Evolutionary conservation across 139 green algal genomes (phyloP), one percentile per base, ranked within the genome.

Genomic region (Tetraselmis striata): DNA sequence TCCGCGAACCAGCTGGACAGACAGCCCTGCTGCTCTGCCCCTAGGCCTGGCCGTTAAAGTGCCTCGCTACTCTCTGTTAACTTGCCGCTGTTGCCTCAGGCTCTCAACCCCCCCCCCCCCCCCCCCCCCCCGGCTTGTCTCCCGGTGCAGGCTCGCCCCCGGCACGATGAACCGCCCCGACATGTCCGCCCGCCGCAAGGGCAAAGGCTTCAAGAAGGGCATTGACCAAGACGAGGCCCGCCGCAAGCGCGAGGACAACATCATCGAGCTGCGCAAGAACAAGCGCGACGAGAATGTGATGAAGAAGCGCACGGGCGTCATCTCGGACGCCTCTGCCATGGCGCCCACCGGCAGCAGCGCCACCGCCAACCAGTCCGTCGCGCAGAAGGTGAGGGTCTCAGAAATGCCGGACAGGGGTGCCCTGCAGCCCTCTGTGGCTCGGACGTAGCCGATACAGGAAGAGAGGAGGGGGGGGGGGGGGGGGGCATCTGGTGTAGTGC

Each of bases 271-370:
- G 82, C 91, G 97, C 45, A 99, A 99, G 90, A 95, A 91, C 88
- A 98, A 98, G 89, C 90, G 97, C 22, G 96, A 99, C 91, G 97
- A 99, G 87, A 97, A 94, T 83, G 81, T 99, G 86, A 92, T 97
- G 88, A 99, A 99, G 91, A 99, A 98, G 90, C 90, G 97, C 23
- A 90, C 90, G 2, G 75, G 59, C 79, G 92, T 93, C 5, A 90
- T 89, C 30, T 67, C 79, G 30, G 82, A 88, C 31, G 0, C 31
- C 18, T n/a, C 58, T 29, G n/a, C 59, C 11, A 27, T 59, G n/a
- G 76, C 22, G 1, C 26, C 1, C 23, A 28, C 25, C 18, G 2
- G 28, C 32, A 78, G 23, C 74, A 58, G 25, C n/a, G 27, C 59
- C 22, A 30, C n/a, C 58, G n/a, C 2, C 25, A 28, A 32, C n/a